Evolutionary conservation across 78 protist genomes (phyloP).

Genomic region (Emiliania huxleyi): DNA sequence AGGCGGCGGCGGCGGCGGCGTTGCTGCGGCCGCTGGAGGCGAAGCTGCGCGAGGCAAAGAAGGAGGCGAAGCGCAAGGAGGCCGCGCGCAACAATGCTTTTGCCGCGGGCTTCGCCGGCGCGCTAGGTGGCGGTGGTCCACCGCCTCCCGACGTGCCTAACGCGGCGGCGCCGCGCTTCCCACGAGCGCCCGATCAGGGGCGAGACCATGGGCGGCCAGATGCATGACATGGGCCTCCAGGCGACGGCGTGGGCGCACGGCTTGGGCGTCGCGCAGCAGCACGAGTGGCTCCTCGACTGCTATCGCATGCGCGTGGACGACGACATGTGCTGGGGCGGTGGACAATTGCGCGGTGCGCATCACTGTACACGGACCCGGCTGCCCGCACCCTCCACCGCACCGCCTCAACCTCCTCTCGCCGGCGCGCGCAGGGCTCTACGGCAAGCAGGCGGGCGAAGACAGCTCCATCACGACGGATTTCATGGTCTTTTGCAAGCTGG

Average conservation of each 20-base stretch:
- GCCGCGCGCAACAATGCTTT: too few relatives aligned
- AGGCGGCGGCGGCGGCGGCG: neutral
- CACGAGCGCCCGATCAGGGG: too few relatives aligned
- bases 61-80: neutral
- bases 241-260: neutral
- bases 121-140: too few relatives aligned
- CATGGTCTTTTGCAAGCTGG: neutral
- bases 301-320: neutral
- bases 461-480: neutral
- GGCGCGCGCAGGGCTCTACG: neutral
- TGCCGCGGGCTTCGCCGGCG: too few relatives aligned
- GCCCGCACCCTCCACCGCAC: too few relatives aligned
- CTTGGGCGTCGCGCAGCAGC: neutral
- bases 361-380: too few relatives aligned
- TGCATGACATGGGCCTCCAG: neutral
- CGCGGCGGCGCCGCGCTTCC: too few relatives aligned
- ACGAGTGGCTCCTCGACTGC: constrained; percentile 6
- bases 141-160: too few relatives aligned
- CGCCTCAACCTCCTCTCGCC: too few relatives aligned
- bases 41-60: neutral
- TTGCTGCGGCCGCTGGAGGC: neutral
- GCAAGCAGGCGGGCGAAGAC: neutral
- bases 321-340: neutral
- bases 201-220: too few relatives aligned
- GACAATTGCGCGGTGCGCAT: neutral